phyloP scores from a whole-genome alignment of 345 rosid genomes.

The Trapa incisa region DNA sequence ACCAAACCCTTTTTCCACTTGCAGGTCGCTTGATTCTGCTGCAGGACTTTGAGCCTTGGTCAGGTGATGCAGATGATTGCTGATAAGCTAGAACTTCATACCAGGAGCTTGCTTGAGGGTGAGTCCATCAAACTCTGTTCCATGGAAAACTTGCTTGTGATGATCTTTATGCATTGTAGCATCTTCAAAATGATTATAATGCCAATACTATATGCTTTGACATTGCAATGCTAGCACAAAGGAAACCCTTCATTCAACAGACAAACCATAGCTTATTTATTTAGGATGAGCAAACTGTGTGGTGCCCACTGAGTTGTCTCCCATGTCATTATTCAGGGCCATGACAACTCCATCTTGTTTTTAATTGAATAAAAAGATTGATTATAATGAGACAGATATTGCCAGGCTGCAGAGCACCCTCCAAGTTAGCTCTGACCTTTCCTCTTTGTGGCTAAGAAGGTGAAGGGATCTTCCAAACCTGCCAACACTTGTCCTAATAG shows the following conservation, averaged over 20 bases:
- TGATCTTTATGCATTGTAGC: background rate
- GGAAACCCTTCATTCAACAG: background rate
- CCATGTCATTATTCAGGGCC: too few species aligned
- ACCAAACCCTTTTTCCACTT: conserved; percentile 7
- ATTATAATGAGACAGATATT: background rate
- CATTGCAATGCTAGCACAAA: conserved; percentile 6
- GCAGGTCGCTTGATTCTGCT: conserved; percentile 19
- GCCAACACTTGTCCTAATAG: background rate
- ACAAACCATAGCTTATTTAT: background rate
- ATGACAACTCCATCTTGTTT: too few species aligned
- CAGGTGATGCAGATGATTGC: conserved; percentile 13
- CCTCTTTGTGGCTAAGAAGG: background rate
- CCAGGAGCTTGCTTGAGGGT: background rate
- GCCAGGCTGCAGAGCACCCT: background rate
- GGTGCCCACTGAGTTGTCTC: too few species aligned
- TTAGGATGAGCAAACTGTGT: too few species aligned
- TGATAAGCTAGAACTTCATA: background rate
- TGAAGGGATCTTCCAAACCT: background rate
- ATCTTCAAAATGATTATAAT: background rate
- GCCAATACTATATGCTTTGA: background rate
- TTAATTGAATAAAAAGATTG: background rate
- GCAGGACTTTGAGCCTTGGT: conserved; percentile 9
- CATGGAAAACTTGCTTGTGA: background rate
- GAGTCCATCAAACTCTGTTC: background rate
- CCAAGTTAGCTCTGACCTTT: background rate